These are phyloP conservation scores for Beta vulgaris DNA, from an alignment of 148 eudicot genomes.

Conservation along the genomic window DNA sequence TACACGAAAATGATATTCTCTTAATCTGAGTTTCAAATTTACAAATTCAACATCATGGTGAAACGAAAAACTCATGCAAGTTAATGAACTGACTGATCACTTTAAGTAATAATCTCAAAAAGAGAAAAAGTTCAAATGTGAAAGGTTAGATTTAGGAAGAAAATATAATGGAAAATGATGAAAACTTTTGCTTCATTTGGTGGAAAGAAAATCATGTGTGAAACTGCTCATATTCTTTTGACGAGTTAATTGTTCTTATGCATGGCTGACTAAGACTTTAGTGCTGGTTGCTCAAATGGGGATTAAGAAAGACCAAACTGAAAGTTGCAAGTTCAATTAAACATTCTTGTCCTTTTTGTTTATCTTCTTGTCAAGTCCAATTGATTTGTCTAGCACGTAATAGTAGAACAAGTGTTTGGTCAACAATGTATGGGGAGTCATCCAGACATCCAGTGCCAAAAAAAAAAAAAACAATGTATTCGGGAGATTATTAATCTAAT, in stretches of 20 bases:
- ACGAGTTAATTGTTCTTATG: background rate
- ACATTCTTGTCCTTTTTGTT: background rate
- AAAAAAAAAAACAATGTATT: too few relatives aligned
- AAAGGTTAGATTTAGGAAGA: background rate
- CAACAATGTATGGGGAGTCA: background rate
- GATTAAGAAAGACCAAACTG: conserved; percentile 8
- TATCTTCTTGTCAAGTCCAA: background rate
- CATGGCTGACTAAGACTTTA: conserved; percentile 2
- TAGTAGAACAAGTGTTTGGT: background rate
- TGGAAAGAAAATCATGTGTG: conserved; percentile 1
- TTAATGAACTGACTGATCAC: background rate
- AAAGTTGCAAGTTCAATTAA: background rate
- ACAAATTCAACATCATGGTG: background rate
- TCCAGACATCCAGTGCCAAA: too few relatives aligned
- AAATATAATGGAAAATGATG: conserved; percentile 10
- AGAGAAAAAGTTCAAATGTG: background rate
- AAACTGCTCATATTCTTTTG: background rate
- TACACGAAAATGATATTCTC: too few relatives aligned
- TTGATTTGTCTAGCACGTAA: background rate
- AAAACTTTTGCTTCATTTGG: conserved; percentile 7
- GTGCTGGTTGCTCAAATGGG: background rate
- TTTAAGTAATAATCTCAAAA: background rate
- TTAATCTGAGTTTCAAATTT: background rate
- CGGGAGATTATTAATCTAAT: too few relatives aligned
- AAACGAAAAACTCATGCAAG: background rate